Evolutionary conservation across 2,329 filamentous ascomycete genomes (phyloP).

Genomic region (Beauveria sp.): DNA sequence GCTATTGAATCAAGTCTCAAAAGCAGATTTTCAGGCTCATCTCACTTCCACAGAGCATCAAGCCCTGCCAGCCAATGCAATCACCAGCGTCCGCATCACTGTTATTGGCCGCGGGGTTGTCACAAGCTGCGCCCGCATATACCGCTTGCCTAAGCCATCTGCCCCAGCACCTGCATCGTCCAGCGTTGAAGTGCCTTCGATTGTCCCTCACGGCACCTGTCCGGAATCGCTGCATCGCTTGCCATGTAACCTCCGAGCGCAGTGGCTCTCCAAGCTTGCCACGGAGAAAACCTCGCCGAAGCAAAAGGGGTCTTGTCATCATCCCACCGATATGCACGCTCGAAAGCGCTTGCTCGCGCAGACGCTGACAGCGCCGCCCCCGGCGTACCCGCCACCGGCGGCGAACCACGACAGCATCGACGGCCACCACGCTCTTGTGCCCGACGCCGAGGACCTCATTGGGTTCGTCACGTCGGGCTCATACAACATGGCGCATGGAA

Average conservation of each 20-base stretch:
- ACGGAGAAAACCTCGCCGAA: slow-evolving; percentile 8
- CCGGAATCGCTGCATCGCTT: slow-evolving; percentile 19
- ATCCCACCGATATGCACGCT: slow-evolving; percentile 24
- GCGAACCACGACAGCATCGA: slow-evolving; percentile 32
- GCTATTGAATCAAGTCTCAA: slow-evolving; percentile 23
- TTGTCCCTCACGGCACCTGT: slow-evolving; percentile 24
- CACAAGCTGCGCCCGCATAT: slow-evolving; percentile 68
- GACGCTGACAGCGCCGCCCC: slow-evolving; percentile 35
- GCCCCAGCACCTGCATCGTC: slow-evolving; percentile 20
- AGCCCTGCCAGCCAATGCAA: slow-evolving; percentile 26
- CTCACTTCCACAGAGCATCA: slow-evolving; percentile 15
- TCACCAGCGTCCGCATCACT: slow-evolving; percentile 58
- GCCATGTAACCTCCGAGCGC: slow-evolving; percentile 46
- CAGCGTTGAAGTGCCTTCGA: slow-evolving; percentile 39
- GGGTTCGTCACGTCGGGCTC: slow-evolving; percentile 87
- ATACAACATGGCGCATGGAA: slow-evolving; percentile 70
- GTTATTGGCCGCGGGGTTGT: slow-evolving; percentile 65
- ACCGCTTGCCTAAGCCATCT: slow-evolving; percentile 56
- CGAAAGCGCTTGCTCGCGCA: slow-evolving; percentile 39
- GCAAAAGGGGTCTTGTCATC: slow-evolving; percentile 7
- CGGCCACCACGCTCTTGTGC: slow-evolving; percentile 63
- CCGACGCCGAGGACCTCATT: slow-evolving; percentile 66
- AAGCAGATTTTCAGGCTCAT: slow-evolving; percentile 14
- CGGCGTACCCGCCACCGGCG: slow-evolving; percentile 24
- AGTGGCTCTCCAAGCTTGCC: slow-evolving; percentile 61